Percentiles rank a stretch among this genome's conserved stretches.
Conservation (phyloP, 139 green algal genomes). For the Zygnema circumcarinatum region DNA sequence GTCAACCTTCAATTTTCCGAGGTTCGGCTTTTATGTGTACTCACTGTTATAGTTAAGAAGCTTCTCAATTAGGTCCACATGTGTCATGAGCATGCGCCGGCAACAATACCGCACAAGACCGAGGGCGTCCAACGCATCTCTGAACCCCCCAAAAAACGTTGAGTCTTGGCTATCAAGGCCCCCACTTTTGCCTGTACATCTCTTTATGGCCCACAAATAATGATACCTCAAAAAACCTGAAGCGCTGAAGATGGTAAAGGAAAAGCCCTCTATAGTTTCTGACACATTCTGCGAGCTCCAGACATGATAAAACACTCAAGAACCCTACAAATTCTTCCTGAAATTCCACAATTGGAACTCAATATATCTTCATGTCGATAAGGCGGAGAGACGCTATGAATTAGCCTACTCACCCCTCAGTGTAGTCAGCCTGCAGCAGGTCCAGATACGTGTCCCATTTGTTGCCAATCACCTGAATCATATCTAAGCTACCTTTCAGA, state of each 20-base stretch:
- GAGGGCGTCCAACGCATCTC: constrained; percentile 93
- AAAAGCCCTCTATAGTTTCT: background rate
- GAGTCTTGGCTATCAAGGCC: background rate
- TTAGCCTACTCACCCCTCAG: constrained; percentile 66
- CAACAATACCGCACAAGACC: constrained; percentile 97
- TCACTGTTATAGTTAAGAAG: constrained; percentile 97
- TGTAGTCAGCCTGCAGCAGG: constrained; percentile 88
- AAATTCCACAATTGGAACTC: too few species aligned
- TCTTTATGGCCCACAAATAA: background rate
- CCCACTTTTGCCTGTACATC: background rate
- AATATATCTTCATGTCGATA: too few species aligned
- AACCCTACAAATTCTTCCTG: too few species aligned
- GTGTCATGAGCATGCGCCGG: constrained; percentile 97
- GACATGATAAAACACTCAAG: too few species aligned
- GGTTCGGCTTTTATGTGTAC: constrained; percentile 22
- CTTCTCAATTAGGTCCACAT: constrained; percentile 99
- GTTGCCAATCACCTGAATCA: constrained; percentile 96
- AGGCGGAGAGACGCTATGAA: too few species aligned
- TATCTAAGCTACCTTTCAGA: too few species aligned
- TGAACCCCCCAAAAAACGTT: constrained; percentile 60
- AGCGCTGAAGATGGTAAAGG: background rate
- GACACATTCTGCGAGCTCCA: too few species aligned
- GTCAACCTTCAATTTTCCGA: too few species aligned
- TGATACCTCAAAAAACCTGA: background rate
- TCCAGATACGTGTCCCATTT: constrained; percentile 99